A percentile compares a stretch with the other conserved stretches of the same genome.
phyloP scores from a whole-genome alignment of 441 rosid genomes.

The Erodium trifolium region DNA sequence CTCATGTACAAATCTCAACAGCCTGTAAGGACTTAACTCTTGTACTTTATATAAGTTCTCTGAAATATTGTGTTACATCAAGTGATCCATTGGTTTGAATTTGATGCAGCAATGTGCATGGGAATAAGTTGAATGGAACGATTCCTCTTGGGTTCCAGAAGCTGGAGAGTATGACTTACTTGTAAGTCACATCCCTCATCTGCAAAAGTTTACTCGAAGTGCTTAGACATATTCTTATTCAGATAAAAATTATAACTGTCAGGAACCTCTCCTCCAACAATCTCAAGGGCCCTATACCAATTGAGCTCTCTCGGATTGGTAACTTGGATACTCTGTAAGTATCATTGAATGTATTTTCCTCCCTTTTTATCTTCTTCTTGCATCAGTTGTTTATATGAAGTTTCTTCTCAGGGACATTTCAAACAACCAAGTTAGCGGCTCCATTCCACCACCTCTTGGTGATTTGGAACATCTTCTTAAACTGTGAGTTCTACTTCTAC shows the following conservation, averaged over 20 bases:
- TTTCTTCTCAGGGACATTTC: conserved; percentile 63
- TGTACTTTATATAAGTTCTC: neutral
- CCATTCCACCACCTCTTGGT: conserved; percentile 70
- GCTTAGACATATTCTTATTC: no score
- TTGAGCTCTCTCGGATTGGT: conserved; percentile 67
- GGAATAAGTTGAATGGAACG: conserved; percentile 62
- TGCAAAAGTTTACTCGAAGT: neutral
- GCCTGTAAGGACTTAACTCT: conserved; percentile 43
- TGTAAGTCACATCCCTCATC: conserved; percentile 42
- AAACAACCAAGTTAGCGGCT: conserved; percentile 49
- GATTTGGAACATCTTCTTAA: conserved; percentile 71
- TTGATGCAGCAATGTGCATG: conserved; percentile 61
- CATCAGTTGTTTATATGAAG: conserved; percentile 4
- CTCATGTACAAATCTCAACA: conserved; percentile 73
- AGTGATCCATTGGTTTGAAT: neutral
- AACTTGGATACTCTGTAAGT: conserved; percentile 83
- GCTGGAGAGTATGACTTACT: conserved; percentile 74
- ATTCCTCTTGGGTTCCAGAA: conserved; percentile 59
- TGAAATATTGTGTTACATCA: neutral
- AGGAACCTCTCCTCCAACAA: conserved; percentile 76
- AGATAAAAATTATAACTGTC: neutral
- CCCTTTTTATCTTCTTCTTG: neutral
- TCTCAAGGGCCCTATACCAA: conserved; percentile 66
- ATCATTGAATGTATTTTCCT: conserved; percentile 2
- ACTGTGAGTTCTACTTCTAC: conserved; percentile 39